Evolutionary conservation across 1,139 yeast species (phyloP), one percentile per base, ranked within the genome.

Genomic region (Blastobotrys buckinghamii): DNA sequence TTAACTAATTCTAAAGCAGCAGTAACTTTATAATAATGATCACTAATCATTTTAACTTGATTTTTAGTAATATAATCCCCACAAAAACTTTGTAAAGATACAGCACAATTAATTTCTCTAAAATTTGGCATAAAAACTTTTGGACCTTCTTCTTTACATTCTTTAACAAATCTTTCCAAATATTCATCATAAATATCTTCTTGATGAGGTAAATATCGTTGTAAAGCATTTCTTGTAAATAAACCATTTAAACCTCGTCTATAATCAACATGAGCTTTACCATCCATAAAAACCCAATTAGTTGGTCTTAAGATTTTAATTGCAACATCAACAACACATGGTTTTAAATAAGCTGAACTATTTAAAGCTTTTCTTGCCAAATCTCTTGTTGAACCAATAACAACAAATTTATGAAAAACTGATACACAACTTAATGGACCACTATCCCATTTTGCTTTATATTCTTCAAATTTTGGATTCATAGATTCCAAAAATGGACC

Each of bases 301-400:
- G 92, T 76, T 41, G 97, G 97, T 69, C 97, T 80, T 63, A 92
- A 74, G 59, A 92, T 87, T 71, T 90, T 92, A 57, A 81, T 75
- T 19, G 97, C 98, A 49, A 89, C 97, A 65, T 92, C 98, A 55
- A 92, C 98, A 53, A 92, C 96, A 73, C 98, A 92, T 7, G 98
- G 98, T 67, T 89, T 89, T 52, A 88, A 97, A 64, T 76, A 92
- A 51, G 79, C 76, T 33, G 97, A 95, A 27, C 95, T 81, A 61
- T 81, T 82, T 60, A 92, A 76, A 53, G 89, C 82, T 63, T 92
- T 92, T 68, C 97, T 80, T 24, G 97, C 86, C 57, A 92, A 75
- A 59, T 90, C 97, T 63, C 96, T 81, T 36, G 85, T 77, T 8
- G 95, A 82, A 10, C 97, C 97, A 69, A 92, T 89, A 50, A 92